Evolutionary conservation across 176 grass and related monocot species (phyloP).

Genomic region (Triticum turgidum): DNA sequence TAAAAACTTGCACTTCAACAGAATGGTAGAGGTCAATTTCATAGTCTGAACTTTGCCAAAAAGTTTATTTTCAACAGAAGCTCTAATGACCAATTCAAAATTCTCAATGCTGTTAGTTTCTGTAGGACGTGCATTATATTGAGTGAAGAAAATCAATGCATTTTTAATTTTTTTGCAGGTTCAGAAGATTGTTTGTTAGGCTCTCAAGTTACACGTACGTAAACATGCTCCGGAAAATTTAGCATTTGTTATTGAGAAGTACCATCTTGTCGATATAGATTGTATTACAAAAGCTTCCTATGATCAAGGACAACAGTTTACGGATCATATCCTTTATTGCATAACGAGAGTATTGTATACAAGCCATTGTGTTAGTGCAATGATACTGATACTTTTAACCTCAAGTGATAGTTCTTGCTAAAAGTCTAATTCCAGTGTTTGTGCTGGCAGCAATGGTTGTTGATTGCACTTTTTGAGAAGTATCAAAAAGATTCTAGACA

Average conservation of each 20-base stretch:
- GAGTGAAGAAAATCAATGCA: neutral
- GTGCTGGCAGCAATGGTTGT: no score
- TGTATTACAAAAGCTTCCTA: neutral
- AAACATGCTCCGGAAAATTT: conserved; percentile 40
- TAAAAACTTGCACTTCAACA: neutral
- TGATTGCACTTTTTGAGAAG: neutral
- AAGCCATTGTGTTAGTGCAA: neutral
- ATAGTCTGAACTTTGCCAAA: no score
- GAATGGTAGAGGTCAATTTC: neutral
- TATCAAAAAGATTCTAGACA: neutral
- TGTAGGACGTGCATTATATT: neutral
- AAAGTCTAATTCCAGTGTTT: neutral
- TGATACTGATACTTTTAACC: neutral
- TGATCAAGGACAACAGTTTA: neutral
- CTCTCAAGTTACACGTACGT: conserved; percentile 67
- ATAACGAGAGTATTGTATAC: neutral
- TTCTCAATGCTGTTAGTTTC: neutral
- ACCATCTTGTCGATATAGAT: neutral
- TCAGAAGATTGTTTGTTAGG: conserved; percentile 59
- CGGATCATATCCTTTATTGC: no score
- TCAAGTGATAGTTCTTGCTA: neutral
- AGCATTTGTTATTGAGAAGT: neutral
- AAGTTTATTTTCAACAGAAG: neutral
- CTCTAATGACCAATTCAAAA: neutral
- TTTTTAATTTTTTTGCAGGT: conserved; percentile 39